Conservation (phyloP, 441 rosid genomes). For the Adansonia madagascariensis region DNA sequence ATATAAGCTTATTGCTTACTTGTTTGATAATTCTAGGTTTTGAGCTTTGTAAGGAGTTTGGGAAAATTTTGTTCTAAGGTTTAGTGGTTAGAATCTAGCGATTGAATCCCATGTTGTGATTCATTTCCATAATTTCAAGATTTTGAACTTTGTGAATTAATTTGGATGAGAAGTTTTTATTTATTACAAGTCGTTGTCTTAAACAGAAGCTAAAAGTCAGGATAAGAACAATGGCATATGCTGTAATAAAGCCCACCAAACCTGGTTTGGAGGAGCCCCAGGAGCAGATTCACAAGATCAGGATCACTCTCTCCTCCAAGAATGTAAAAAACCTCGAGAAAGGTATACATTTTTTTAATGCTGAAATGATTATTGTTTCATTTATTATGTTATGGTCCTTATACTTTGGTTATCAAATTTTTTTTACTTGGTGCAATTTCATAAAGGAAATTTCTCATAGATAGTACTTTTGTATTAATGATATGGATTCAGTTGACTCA, state of each 20-base stretch:
- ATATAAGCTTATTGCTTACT: neutral
- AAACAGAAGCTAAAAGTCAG: conserved; percentile 1
- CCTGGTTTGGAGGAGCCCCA: conserved; percentile 67
- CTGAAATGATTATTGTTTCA: neutral
- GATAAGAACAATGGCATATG: conserved; percentile 56
- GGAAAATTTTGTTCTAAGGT: neutral
- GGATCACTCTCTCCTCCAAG: conserved; percentile 60
- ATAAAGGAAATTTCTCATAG: neutral
- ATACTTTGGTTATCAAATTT: neutral
- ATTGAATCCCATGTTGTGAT: neutral
- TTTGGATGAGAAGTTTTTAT: neutral
- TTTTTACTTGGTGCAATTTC: neutral
- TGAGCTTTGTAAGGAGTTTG: neutral
- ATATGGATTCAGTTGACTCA: neutral
- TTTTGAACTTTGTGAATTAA: neutral
- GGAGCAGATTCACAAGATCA: conserved; percentile 74
- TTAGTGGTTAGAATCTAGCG: neutral
- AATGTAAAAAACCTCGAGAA: conserved; percentile 84
- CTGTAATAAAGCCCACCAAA: conserved; percentile 69
- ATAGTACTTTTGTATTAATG: neutral
- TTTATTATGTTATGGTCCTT: neutral
- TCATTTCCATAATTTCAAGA: neutral
- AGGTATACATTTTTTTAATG: conserved; percentile 39
- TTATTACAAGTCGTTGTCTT: neutral
- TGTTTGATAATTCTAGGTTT: neutral